Base-by-base conservation (phyloP, 139 green algal genomes). In the Micractinium conductrix region DNA sequence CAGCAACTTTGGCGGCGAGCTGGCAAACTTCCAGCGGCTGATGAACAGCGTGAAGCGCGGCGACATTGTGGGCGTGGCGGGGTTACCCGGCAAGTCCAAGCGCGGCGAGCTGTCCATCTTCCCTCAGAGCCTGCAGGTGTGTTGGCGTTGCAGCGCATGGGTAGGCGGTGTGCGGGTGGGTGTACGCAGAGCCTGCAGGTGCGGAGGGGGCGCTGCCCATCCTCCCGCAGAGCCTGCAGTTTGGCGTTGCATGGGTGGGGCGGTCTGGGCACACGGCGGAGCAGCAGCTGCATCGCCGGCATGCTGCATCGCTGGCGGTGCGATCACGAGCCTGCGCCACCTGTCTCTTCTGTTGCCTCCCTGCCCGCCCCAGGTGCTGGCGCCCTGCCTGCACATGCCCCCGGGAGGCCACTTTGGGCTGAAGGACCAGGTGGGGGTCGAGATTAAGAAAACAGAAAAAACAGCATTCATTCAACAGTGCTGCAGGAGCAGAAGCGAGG, bases 341-440 rank as follows among this genome's bases (percentile, higher is more conserved):
- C 26, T 22, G 53, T 22, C 53, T 7, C 63, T 42, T 24, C 63
- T 38, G 63, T 28, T 71, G 10, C n/a, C n/a, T n/a, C n/a, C n/a
- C n/a, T 38, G 30, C 65, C 45, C 93, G 72, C n/a, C n/a, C n/a
- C 45, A 89, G 43, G 90, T 98, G 62, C 92, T 99, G 60, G 92
- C 97, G 38, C 97, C 97, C 69, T 99, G 97, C 93, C 90, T 99
- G 87, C 97, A 98, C 91, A 99, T 99, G 97, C 94, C 97, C 38
- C 97, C 97, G 17, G 90, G 90, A 44, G 67, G 83, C 17, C 91
- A 95, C 89, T 94, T 93, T 75, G 92, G 93, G 9, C 92, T 99
- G 42, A 95, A 95, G 84, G 94, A 98, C 84, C 92, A 98, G 92
- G 97, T 99, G 89, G 98, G 95, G 38, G 88, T 96, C 43, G n/a